Percentiles rank a stretch among this genome's conserved stretches.
These are phyloP conservation scores for Debaryomyces fabryi DNA, from an alignment of 1,139 yeast genomes.

Conservation along the genomic window DNA sequence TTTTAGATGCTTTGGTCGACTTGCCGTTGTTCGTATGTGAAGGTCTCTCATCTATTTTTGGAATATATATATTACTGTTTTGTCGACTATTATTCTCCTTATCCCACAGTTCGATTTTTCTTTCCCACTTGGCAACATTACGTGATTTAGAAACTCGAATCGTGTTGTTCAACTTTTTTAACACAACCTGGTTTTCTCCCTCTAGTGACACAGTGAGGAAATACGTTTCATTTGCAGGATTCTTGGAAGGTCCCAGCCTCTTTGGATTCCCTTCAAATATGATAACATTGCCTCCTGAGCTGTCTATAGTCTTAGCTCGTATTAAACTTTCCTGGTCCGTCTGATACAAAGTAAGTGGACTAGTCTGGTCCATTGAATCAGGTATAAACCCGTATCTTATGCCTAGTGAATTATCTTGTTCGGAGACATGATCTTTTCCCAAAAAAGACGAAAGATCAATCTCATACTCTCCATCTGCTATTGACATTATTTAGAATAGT, in stretches of 20 bases:
- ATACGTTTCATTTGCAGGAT: conserved; percentile 31
- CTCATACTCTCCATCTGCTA: conserved; percentile 51
- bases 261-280: conserved; percentile 46
- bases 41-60: conserved; percentile 3
- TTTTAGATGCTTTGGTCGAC: conserved; percentile 12
- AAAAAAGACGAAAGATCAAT: conserved; percentile 39
- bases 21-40: neutral
- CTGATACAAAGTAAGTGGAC: conserved; percentile 40
- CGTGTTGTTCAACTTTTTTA: conserved; percentile 33
- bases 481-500: conserved; percentile 21
- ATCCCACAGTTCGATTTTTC: conserved; percentile 20
- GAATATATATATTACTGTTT: conserved; percentile 3
- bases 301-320: conserved; percentile 29
- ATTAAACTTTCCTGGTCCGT: conserved; percentile 37
- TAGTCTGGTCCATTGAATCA: conserved; percentile 43
- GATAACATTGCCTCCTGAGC: conserved; percentile 25
- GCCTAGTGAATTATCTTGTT: conserved; percentile 31
- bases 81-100: conserved; percentile 4
- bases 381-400: conserved; percentile 49
- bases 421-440: conserved; percentile 10
- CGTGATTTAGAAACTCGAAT: conserved; percentile 43
- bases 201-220: conserved; percentile 29
- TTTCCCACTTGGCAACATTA: conserved; percentile 26
- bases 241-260: conserved; percentile 23
- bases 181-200: conserved; percentile 20